These are phyloP conservation scores for Aspergillus latus DNA, from an alignment of 2,329 filamentous ascomycete genomes.

Conservation along the genomic window DNA sequence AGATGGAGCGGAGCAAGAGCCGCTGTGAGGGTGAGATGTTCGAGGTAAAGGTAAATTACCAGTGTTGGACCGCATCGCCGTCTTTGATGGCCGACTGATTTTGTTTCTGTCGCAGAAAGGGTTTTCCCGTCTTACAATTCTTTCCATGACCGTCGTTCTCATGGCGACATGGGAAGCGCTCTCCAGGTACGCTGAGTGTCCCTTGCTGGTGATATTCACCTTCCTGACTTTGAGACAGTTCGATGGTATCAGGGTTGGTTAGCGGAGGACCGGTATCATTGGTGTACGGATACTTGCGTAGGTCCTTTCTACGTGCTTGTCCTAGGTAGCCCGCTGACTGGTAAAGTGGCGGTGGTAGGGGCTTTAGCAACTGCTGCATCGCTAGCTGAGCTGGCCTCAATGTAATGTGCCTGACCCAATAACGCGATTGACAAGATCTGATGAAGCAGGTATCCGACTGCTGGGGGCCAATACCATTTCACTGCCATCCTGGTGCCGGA, in stretches of 20 bases:
- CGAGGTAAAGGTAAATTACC: not conserved
- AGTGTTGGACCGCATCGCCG: no score
- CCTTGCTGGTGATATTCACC: no score
- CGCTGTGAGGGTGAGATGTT: not conserved
- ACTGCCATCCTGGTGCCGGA: constrained; percentile 7
- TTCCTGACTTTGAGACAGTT: not conserved
- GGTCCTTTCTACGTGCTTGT: not conserved
- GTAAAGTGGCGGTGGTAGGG: constrained; percentile 6
- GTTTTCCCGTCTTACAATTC: not conserved
- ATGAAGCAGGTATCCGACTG: constrained; percentile 10
- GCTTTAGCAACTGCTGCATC: constrained; percentile 9
- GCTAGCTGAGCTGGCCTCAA: constrained; percentile 10
- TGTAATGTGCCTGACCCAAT: not conserved
- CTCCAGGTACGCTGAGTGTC: not conserved
- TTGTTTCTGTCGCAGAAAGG: not conserved
- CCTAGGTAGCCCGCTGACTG: no score
- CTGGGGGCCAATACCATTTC: constrained; percentile 17
- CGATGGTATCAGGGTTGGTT: constrained; percentile 4
- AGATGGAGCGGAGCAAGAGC: not conserved
- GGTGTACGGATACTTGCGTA: constrained; percentile 13
- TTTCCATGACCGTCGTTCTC: not conserved
- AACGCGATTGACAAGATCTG: not conserved
- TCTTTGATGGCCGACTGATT: not conserved
- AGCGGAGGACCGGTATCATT: constrained; percentile 11
- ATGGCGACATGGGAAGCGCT: constrained; percentile 8